Evolutionary conservation across 768 basidiomycete genomes (phyloP).

Genomic region (Sistotremastrum niveocremeum): DNA sequence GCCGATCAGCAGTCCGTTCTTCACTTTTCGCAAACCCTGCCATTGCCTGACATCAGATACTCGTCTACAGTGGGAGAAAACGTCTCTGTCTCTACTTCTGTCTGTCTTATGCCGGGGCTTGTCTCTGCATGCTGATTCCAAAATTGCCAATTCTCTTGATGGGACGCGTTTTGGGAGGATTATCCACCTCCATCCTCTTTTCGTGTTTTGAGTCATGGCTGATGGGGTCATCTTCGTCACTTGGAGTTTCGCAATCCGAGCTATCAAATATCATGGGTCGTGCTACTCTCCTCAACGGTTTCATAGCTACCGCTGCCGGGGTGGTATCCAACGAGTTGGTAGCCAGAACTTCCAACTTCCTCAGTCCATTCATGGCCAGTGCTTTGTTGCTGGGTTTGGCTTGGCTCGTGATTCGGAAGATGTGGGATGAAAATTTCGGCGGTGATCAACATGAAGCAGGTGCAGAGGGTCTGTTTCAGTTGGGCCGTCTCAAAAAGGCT

Average conservation of each 20-base stretch:
- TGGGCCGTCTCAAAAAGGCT: slow-evolving; percentile 39
- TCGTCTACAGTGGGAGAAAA: slow-evolving; percentile 43
- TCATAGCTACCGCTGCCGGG: slow-evolving; percentile 56
- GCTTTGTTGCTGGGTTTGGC: slow-evolving; percentile 38
- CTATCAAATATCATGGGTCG: slow-evolving; percentile 60
- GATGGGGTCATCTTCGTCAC: slow-evolving; percentile 41
- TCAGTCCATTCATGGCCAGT: slow-evolving; percentile 55
- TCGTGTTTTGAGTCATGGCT: slow-evolving; percentile 72
- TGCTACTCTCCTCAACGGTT: slow-evolving; percentile 59
- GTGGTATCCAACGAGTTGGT: slow-evolving; percentile 57
- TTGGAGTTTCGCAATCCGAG: slow-evolving; percentile 39
- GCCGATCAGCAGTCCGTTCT: slow-evolving; percentile 56
- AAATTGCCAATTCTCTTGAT: slow-evolving; percentile 44
- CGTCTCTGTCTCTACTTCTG: slow-evolving; percentile 61
- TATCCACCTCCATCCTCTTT: slow-evolving; percentile 65
- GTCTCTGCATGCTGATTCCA: slow-evolving; percentile 43
- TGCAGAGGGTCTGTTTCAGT: slow-evolving; percentile 32
- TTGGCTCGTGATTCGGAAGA: slow-evolving; percentile 40
- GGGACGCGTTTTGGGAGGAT: slow-evolving; percentile 53
- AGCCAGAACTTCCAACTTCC: slow-evolving; percentile 32
- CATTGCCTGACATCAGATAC: background rate
- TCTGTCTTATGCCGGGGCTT: slow-evolving; percentile 46
- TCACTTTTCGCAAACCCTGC: background rate
- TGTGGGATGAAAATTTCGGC: slow-evolving; percentile 65
- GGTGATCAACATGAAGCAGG: slow-evolving; percentile 20